Evolutionary conservation across 257 asterid genomes (phyloP), one percentile per base, ranked within the genome.

Genomic region (Salvia hispanica): DNA sequence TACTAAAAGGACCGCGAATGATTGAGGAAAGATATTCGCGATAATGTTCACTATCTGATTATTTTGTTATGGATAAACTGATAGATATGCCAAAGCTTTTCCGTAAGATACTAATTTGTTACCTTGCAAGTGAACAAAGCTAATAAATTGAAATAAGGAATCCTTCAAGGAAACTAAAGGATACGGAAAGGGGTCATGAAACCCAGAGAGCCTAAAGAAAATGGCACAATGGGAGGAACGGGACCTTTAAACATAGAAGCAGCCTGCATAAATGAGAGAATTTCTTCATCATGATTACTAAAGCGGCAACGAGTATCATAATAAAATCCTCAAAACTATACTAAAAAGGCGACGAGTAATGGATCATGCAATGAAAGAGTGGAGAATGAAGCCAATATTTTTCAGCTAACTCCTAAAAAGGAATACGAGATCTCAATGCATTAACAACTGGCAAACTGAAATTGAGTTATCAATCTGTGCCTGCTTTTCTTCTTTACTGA

Each of bases 181-280:
- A 91, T 94, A 94, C 99, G 70, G 67, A 87, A 94, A 59, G 95
- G 95, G 72, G 99, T 94, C 97, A 94, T 94, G 84, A 94, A 94
- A 73, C 99, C 99, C 55, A 94, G 91, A 67, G 99, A 94, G 42
- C 99, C 99, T 43, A 94, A 79, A 56, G 99, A 94, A 86, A 94
- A 94, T 44, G 99, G 95, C 75, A 91, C 97, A 8, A 94, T 69
- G 0, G 99, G 97, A 67, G 99, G 99, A 77, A 94, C 97, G 0
- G 99, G 97, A 9, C 97, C 99, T 85, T 94, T 94, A 83, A 94
- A 94, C 92, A 87, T 85, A 1, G 97, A 91, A 21, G 99, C 99
- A 72, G 97, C 95, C 99, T 94, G 96, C 84, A 80, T 76, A 70
- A 62, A 70, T 14, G 45, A 67, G 46, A 6, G 33, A 53, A 9